These are phyloP conservation scores for Melanogaster broomeanus DNA, from an alignment of 768 basidiomycete genomes.

Conservation along the genomic window DNA sequence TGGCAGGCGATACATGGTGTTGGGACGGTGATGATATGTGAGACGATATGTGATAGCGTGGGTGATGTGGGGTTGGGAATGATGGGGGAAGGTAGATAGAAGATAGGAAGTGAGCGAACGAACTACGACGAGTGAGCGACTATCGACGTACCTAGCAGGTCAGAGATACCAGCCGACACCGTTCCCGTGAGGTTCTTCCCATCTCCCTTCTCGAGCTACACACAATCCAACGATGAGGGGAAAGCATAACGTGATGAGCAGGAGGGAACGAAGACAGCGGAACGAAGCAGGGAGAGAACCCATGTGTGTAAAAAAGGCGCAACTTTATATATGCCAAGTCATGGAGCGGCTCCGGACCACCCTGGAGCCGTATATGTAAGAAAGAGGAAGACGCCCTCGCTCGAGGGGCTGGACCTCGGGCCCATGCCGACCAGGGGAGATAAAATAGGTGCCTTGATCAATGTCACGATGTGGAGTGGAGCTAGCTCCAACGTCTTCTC, in stretches of 20 bases:
- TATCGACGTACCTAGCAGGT: conserved; percentile 66
- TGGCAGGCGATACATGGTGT: neutral
- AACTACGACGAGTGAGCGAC: neutral
- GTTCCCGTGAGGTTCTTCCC: conserved; percentile 62
- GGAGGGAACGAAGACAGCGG: neutral
- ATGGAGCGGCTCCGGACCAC: neutral
- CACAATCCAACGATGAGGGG: neutral
- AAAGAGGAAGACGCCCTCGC: conserved; percentile 5
- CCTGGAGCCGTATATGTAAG: conserved; percentile 14
- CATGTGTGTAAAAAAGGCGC: neutral
- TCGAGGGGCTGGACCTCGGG: conserved; percentile 23
- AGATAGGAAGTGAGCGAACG: neutral
- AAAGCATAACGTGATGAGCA: neutral
- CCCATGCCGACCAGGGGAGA: conserved; percentile 2
- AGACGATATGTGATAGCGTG: conserved; percentile 24
- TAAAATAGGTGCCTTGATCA: neutral
- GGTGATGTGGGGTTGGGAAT: no score
- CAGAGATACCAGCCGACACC: conserved; percentile 71
- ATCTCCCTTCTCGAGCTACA: conserved; percentile 67
- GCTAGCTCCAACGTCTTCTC: conserved; percentile 17
- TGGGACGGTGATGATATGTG: neutral
- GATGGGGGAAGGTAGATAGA: no score
- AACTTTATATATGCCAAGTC: neutral
- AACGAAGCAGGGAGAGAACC: neutral
- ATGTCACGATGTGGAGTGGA: conserved; percentile 16